Conservation (phyloP, 2,329 filamentous ascomycete species). For the Cladosporium oxysporum region DNA sequence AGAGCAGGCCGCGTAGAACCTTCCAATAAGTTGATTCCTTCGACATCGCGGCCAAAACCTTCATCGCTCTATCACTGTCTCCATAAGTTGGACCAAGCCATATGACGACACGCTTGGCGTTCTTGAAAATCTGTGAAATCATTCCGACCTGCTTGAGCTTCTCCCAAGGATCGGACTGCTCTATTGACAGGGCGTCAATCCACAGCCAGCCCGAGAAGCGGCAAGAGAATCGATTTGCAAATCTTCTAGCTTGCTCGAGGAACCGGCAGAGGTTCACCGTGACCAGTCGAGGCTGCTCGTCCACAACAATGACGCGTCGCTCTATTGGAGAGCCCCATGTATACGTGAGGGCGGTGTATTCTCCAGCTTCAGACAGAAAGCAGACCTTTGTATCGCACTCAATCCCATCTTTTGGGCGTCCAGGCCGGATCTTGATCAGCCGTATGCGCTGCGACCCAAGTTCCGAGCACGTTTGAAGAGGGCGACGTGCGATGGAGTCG, state of each 20-base stretch:
- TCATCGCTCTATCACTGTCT: neutral
- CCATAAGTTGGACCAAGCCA: neutral
- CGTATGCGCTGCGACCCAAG: neutral
- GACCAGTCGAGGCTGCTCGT: neutral
- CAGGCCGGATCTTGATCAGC: neutral
- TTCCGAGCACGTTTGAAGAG: neutral
- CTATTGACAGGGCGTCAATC: neutral
- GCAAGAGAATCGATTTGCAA: neutral
- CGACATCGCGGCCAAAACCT: neutral
- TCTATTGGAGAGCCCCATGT: neutral
- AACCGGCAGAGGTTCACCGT: neutral
- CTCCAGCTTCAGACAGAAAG: neutral
- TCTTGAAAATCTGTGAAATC: neutral
- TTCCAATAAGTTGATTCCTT: neutral
- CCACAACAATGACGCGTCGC: neutral
- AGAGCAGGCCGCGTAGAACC: neutral
- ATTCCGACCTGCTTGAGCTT: neutral
- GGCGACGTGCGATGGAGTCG: neutral
- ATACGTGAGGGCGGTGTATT: neutral
- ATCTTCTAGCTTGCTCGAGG: neutral
- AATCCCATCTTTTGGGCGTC: rapidly evolving
- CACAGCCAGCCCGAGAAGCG: neutral
- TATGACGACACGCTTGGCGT: neutral
- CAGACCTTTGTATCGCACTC: neutral
- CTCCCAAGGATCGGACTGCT: neutral